Evolutionary conservation across 306 rosid species (phyloP), one percentile per base, ranked within the genome.

Genomic region (barrel medic (Medicago truncatula)): DNA sequence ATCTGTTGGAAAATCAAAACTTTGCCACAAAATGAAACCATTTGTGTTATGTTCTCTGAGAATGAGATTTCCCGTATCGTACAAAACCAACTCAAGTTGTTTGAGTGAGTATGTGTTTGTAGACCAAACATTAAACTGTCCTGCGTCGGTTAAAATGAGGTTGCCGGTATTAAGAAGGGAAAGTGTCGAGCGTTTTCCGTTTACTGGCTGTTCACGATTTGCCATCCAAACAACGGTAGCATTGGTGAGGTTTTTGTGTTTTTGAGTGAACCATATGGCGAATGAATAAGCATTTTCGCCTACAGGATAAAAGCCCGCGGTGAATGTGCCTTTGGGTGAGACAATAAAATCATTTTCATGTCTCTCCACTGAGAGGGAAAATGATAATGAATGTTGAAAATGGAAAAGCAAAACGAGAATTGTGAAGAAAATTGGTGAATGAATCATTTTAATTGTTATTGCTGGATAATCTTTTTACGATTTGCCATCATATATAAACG

Each of bases 1-100:
- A 18, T 76, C 61, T 0, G 81, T 76, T 1, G 81, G 80, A 7
- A 56, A 76, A 41, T 67, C 75, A 57, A 76, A 76, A 47, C 80
- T 76, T 17, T 67, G 75, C 80, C 80, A 76, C 3, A 76, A 23
- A 25, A 40, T 0, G 0, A 28, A 25, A 31, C 9, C 12, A 7
- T 13, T 23, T 0, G 3, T 46, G 7, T 21, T 67, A 2, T 28
- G n/a, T 0, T 68, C 73, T 9, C 14, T 53, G 2, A 76, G 80
- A 1, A 76, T 41, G 16, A 76, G 75, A 40, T 76, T 76, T 20
- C 68, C 69, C 1, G 60, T 41, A 38, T 67, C 68, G 16, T 25
- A 0, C 7, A 67, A 16, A 17, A 7, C 9, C 5, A 76, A 0
- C 9, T 17, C n/a, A 11, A 40, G 25, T 8, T 7, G 44, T 28